Percentiles rank a stretch among this genome's conserved stretches.
These are phyloP conservation scores for Rhytidiadelphus loreus DNA, from an alignment of 225 moss, liverwort and hornwort genomes.

Conservation along the genomic window DNA sequence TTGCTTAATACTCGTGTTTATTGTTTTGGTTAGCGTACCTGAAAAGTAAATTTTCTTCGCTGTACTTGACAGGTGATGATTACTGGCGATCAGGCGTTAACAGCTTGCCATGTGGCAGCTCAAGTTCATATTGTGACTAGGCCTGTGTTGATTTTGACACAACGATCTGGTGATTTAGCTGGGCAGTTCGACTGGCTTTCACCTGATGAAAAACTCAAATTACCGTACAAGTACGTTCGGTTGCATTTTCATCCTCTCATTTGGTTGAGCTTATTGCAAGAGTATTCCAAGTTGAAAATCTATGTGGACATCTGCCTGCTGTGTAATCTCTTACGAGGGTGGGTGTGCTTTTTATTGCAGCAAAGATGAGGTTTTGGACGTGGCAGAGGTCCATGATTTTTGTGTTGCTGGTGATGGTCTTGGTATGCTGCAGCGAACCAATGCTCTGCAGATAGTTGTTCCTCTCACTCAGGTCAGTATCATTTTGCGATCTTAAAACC, in stretches of 20 bases:
- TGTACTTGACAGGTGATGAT: slow-evolving; percentile 74
- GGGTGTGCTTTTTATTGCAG: slow-evolving; percentile 24
- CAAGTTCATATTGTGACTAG: slow-evolving; percentile 84
- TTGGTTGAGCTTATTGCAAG: background rate
- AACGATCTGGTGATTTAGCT: slow-evolving; percentile 22
- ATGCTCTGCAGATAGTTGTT: slow-evolving; percentile 65
- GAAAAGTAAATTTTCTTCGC: background rate
- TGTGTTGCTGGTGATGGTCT: slow-evolving; percentile 93
- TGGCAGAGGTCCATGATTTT: slow-evolving; percentile 64
- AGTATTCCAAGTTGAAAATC: background rate
- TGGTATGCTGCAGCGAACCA: slow-evolving; percentile 71
- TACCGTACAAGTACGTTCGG: slow-evolving; percentile 49
- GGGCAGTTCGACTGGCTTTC: slow-evolving; percentile 80
- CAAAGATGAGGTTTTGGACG: slow-evolving; percentile 52
- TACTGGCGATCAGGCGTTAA: slow-evolving; percentile 94
- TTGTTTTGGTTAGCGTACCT: background rate
- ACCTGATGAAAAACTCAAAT: slow-evolving; percentile 64
- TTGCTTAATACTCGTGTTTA: background rate
- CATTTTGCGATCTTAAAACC: background rate
- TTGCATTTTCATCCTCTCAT: background rate
- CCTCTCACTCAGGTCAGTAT: slow-evolving; percentile 70
- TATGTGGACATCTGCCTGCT: background rate
- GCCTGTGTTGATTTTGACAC: slow-evolving; percentile 74
- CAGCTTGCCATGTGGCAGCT: slow-evolving; percentile 91
- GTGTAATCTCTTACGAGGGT: background rate